phyloP scores from a whole-genome alignment of 106 monocot genomes.

The Dactylorhiza incarnata region DNA sequence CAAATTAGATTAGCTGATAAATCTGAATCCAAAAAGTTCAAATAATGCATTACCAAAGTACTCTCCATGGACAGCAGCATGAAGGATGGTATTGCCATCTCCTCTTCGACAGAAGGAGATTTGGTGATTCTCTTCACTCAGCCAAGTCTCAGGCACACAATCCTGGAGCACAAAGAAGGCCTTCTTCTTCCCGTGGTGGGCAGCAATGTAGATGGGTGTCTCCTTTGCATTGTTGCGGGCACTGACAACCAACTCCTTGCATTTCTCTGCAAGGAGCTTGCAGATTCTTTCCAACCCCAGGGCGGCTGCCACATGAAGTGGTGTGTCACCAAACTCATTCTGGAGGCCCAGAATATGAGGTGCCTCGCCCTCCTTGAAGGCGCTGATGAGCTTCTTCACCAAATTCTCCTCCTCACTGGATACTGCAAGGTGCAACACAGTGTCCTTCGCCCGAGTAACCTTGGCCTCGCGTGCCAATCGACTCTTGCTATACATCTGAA shows the following conservation, averaged over 20 bases:
- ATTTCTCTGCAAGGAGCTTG: not conserved
- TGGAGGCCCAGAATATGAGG: not conserved
- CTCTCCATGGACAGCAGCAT: not conserved
- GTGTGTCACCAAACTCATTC: constrained; percentile 3
- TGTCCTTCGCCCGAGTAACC: constrained; percentile 17
- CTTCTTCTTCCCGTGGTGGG: constrained; percentile 12
- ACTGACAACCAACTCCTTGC: not conserved
- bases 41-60: not conserved
- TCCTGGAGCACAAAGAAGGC: constrained; percentile 19
- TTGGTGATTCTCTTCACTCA: not conserved
- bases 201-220: constrained; percentile 23
- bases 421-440: constrained; percentile 19
- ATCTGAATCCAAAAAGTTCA: too few relatives aligned
- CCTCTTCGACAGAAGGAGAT: constrained; percentile 11
- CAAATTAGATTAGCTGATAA: too few relatives aligned
- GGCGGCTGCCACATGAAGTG: constrained; percentile 19
- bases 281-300: constrained; percentile 9
- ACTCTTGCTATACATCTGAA: not conserved
- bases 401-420: not conserved
- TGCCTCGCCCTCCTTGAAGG: not conserved
- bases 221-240: constrained; percentile 7
- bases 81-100: constrained; percentile 21
- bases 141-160: not conserved
- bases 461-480: not conserved
- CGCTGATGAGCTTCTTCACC: not conserved